Base-by-base conservation (phyloP, 352 stramenopile species). In the Globisporangium paroecandrum region DNA sequence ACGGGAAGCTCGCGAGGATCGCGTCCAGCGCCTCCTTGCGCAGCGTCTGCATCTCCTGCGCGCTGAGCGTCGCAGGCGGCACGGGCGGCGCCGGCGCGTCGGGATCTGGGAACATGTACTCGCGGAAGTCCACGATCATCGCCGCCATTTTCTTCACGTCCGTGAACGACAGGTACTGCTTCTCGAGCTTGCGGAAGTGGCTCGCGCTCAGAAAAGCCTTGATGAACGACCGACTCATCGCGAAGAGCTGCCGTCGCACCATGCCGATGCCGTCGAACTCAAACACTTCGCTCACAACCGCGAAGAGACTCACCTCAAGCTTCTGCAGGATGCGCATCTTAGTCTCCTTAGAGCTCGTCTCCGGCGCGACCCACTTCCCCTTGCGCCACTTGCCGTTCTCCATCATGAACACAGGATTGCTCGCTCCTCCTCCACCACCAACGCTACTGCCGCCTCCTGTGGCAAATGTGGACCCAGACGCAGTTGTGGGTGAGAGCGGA, bases 261-360 rank as follows among this genome's bases (percentile, higher is more conserved):
- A 94, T 69, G 27, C 83, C 79, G n/a, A 95, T 88, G 43, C 86
- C 88, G 65, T 95, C 86, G 56, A 95, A 91, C 71, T 95, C 88
- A 56, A 95, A 94, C 43, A 93, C 69, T 62, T 95, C 88, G 62
- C 89, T 79, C 25, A 93, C 60, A 15, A 89, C 75, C 12, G 85
- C 78, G 56, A 93, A 93, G 20, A 95, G 65, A 67, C 81, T 89
- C 60, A 91, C 83, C 72, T 95, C 88, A 46, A 93, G 81, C 60
- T 89, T 77, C 67, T 93, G 88, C 58, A 95, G 70, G 32, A 92
- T 75, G 54, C 80, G 79, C 77, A 95, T 91, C 70, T 93, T 94
- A 24, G 83, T 87, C 59, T 89, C 84, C 66, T 93, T 93, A 9
- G 82, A 85, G 66, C 84, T 90, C 24, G 71, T 73, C 36, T 90